Evolutionary conservation across 192 early-diverging fungal genomes (phyloP), one percentile per base, ranked within the genome.

Genomic region (Coemansia sp.): DNA sequence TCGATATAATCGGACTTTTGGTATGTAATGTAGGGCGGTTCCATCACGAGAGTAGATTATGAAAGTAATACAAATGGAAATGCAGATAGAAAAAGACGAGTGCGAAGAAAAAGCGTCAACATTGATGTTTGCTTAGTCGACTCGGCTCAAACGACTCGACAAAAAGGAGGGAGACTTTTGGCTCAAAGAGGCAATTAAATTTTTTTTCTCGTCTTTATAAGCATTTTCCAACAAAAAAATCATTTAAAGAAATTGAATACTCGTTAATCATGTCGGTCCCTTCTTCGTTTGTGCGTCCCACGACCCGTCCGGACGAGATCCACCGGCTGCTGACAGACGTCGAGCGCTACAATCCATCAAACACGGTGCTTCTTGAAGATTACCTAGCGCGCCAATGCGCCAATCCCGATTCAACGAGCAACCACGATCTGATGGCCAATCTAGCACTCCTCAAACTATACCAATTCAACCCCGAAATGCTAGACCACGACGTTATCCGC

Each of bases 371-470:
- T 24, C 84, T 96, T 7, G 93, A 98, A 75, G 88, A 87, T 42
- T 96, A 96, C 78, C 86, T 98, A 10, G 81, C 78, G 29, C 78
- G 85, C 27, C 94, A 96, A 77, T 90, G 93, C 73, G 79, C 90
- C 65, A 88, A 85, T 74, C 85, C 90, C 67, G 89, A 90, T 64
- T 68, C 67, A 0, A 44, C 41, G 3, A 75, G 59, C 70, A 77
- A 82, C 66, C 93, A 93, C 77, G 95, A 96, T 85, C 77, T 93
- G 70, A 89, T 90, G 88, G 95, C 95, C 6, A 94, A 94, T 83
- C 86, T 97, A 42, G 94, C 94, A 54, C 85, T 95, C 36, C 87
- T 97, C 54, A 97, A 97, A 74, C 86, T 97, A 83, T 93, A 96
- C 85, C 95, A 97, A 76, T 97, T 97, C 85, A 96, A 96, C 77